phyloP scores from a whole-genome alignment of 202 grass and related monocot genomes.

The Hordeum pubiflorum region DNA sequence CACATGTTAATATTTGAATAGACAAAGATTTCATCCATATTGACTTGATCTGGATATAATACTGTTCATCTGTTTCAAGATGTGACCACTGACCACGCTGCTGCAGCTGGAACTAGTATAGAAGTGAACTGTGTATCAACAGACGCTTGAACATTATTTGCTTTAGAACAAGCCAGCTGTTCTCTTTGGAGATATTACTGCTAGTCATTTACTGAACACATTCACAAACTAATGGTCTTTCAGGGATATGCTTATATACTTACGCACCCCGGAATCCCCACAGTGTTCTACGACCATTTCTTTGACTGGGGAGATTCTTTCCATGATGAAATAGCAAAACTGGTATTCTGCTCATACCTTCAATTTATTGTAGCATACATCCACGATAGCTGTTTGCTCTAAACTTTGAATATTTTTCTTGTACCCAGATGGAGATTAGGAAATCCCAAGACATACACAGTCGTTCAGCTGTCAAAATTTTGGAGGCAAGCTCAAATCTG shows the following conservation, averaged over 20 bases:
- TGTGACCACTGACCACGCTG: neutral
- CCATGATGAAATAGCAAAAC: conserved; percentile 64
- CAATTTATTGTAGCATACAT: neutral
- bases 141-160: neutral
- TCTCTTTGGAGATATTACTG: neutral
- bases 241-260: conserved; percentile 98
- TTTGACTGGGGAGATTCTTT: conserved; percentile 53
- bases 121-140: neutral
- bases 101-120: neutral
- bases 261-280: conserved; percentile 89
- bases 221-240: conserved; percentile 9
- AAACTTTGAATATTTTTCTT: conserved; percentile 25
- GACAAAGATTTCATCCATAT: neutral
- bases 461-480: conserved; percentile 63
- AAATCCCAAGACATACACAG: conserved; percentile 81
- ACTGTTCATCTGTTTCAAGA: neutral
- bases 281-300: conserved; percentile 88
- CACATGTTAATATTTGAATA: neutral
- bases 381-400: neutral
- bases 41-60: neutral
- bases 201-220: neutral
- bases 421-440: conserved; percentile 59
- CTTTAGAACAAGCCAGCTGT: neutral
- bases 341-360: conserved; percentile 44
- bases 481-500: conserved; percentile 62